Evolutionary conservation across 352 stramenopile genomes (phyloP), one percentile per base, ranked within the genome.

Genomic region (Phytophthora citrophthora): DNA sequence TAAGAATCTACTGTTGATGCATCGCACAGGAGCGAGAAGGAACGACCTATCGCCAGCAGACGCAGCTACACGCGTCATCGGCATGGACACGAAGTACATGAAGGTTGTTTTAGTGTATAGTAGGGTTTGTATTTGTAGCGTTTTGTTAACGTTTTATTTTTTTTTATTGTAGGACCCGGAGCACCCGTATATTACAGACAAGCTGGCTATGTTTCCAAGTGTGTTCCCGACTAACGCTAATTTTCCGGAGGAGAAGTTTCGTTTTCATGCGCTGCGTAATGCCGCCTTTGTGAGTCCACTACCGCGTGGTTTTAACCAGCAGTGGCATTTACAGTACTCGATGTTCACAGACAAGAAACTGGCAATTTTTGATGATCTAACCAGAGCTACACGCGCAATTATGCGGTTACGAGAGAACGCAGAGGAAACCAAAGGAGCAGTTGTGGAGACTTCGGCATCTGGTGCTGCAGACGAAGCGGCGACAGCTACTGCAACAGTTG

Each of bases 241-340:
- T 12, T 84, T 89, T 13, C 82, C 83, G 6, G 88, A 96, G 62
- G 88, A 96, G 34, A 89, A 94, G 41, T 96, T 94, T 29, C 86
- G 84, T 5, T 71, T 83, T 13, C 86, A 94, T 61, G 82, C 88
- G 11, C 47, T 91, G 27, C 83, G 88, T 12, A 89, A 83, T 24
- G 68, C 75, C 3, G 80, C 88, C n/a, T 95, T 83, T 63, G 86
- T 95, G 51, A 93, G 84, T 61, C 80, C 78, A 5, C 54, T 92
- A 26, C 85, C 88, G 5, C 73, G 83, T n/a, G 88, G 85, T 0
- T 93, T 95, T 48, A 86, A 83, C 11, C 75, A 80, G 52, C 84
- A 91, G 52, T 93, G 83, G 88, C 88, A 95, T 66, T 55, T 88
- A 38, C 88, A 95, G 54, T 95, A 95, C 54, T 93, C 86, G 24